These are phyloP conservation scores for Pistacia vera DNA, from an alignment of 345 rosid genomes.

Conservation along the genomic window DNA sequence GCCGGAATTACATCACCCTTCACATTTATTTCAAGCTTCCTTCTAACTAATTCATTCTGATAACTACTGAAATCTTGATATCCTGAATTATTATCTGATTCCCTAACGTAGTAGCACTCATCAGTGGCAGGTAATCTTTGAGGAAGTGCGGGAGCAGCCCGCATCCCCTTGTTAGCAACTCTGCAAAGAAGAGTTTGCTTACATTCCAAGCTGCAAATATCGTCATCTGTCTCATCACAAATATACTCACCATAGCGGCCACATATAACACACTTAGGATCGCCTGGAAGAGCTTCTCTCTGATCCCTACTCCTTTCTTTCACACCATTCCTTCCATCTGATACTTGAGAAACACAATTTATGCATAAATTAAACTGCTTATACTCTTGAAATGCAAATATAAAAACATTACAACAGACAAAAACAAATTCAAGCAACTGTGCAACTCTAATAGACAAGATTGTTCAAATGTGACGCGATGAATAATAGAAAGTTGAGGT, in stretches of 20 bases:
- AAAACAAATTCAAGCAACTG: background rate
- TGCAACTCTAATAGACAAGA: background rate
- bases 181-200: slow-evolving; percentile 49
- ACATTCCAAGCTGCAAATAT: slow-evolving; percentile 91
- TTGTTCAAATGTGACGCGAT: background rate
- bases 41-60: slow-evolving; percentile 59
- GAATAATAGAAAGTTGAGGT: too few relatives aligned
- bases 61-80: slow-evolving; percentile 29
- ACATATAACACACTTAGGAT: slow-evolving; percentile 76
- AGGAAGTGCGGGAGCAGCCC: slow-evolving; percentile 23
- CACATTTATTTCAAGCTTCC: slow-evolving; percentile 71
- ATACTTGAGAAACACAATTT: background rate
- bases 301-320: slow-evolving; percentile 65
- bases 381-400: background rate
- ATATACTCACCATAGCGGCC: slow-evolving; percentile 90
- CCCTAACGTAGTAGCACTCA: slow-evolving; percentile 80
- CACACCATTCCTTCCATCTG: slow-evolving; percentile 46
- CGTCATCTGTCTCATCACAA: slow-evolving; percentile 83
- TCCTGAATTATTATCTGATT: slow-evolving; percentile 30
- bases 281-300: slow-evolving; percentile 65
- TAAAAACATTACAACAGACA: background rate
- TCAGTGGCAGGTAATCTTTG: slow-evolving; percentile 57
- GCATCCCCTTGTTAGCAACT: slow-evolving; percentile 24
- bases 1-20: slow-evolving; percentile 56
- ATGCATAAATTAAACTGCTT: background rate